phyloP scores from a whole-genome alignment of 495 filamentous ascomycete genomes.

The Apiosordaria backusii region DNA sequence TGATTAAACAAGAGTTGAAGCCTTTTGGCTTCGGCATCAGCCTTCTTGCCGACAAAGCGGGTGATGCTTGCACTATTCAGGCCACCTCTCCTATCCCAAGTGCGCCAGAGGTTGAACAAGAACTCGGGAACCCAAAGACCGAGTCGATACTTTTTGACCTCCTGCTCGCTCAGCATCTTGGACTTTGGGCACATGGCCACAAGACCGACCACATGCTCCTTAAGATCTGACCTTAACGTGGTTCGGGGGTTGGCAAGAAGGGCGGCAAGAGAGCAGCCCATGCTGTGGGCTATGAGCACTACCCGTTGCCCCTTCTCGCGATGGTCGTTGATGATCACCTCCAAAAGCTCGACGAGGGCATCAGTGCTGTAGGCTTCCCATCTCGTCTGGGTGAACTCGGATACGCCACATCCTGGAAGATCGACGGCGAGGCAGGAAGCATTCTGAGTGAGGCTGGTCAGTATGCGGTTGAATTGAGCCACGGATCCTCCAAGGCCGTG shows the following conservation, averaged over 20 bases:
- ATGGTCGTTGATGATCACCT: conserved; percentile 66
- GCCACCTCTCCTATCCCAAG: conserved; percentile 80
- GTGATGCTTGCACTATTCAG: conserved; percentile 70
- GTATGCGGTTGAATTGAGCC: conserved; percentile 78
- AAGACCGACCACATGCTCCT: conserved; percentile 66
- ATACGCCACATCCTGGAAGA: conserved; percentile 82
- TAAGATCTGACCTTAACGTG: conserved; percentile 41
- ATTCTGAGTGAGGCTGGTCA: conserved; percentile 77
- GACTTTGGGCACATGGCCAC: conserved; percentile 77
- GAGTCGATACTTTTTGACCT: conserved; percentile 49
- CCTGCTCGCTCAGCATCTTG: conserved; percentile 53
- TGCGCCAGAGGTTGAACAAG: conserved; percentile 73
- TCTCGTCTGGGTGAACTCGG: conserved; percentile 60
- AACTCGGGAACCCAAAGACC: conserved; percentile 63
- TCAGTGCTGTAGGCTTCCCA: conserved; percentile 81
- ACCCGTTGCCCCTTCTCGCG: conserved; percentile 69
- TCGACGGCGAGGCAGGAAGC: conserved; percentile 89
- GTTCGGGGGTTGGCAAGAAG: conserved; percentile 64
- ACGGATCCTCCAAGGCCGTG: conserved; percentile 89
- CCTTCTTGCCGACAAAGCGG: conserved; percentile 71
- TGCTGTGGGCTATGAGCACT: conserved; percentile 80
- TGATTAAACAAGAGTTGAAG: conserved; percentile 81
- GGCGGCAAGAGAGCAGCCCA: conserved; percentile 78
- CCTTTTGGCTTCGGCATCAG: conserved; percentile 68
- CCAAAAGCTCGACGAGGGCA: conserved; percentile 70